Percentiles rank a stretch among this genome's conserved stretches.
Evolutionary conservation across 2,329 filamentous ascomycete genomes (phyloP).

Genomic region (Cercospora nicotianae): DNA sequence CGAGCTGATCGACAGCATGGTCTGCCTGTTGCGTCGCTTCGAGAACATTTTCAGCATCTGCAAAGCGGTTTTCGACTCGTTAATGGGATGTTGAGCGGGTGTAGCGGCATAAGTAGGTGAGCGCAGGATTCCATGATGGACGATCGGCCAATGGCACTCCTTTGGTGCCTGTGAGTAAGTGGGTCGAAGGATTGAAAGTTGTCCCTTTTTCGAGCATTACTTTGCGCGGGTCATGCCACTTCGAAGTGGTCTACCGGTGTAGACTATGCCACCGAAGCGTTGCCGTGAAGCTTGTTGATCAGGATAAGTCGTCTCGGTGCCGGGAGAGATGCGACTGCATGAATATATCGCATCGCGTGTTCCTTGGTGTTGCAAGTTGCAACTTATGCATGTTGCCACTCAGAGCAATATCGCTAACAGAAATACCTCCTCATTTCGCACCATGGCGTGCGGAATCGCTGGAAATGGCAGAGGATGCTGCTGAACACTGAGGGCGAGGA

Average conservation of each 20-base stretch:
- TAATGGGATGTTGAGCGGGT: not conserved
- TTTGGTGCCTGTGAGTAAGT: slow-evolving; percentile 8
- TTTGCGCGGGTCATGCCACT: not conserved
- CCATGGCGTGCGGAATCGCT: not conserved
- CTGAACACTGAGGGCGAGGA: not conserved
- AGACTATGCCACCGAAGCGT: not conserved
- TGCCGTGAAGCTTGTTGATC: not conserved
- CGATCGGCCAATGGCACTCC: not conserved
- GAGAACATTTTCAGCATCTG: not conserved
- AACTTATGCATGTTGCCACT: not conserved
- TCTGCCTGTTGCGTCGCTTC: slow-evolving; percentile 19
- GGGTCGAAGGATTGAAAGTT: slow-evolving; percentile 6
- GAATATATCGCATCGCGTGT: not conserved
- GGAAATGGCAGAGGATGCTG: not conserved
- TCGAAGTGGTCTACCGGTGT: not conserved
- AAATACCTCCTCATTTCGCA: not conserved
- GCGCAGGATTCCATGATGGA: not conserved
- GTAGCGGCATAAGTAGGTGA: not conserved
- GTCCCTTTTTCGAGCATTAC: not conserved
- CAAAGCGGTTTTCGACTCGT: not conserved
- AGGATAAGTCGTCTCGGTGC: not conserved
- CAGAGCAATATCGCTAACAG: not conserved
- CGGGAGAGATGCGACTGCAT: not conserved
- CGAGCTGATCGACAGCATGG: slow-evolving; percentile 22
- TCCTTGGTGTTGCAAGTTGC: not conserved